Percentiles rank a stretch among this genome's conserved stretches.
These are phyloP conservation scores for Neopestalotiopsis sp. DNA, from an alignment of 2,329 filamentous ascomycete genomes.

Conservation along the genomic window DNA sequence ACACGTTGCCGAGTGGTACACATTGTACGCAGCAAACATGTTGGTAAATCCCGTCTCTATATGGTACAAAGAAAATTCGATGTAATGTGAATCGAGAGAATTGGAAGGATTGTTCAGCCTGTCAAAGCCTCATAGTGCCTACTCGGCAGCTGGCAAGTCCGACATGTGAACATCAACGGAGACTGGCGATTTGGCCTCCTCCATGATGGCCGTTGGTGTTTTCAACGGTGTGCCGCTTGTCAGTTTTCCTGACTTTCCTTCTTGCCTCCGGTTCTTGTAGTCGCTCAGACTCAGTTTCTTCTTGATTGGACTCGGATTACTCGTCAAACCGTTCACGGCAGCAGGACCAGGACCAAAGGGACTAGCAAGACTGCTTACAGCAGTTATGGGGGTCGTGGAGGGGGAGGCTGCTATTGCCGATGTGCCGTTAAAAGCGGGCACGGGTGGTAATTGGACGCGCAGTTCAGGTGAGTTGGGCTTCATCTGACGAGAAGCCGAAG, in stretches of 20 bases:
- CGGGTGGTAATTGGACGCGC: constrained; percentile 62
- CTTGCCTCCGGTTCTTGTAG: constrained; percentile 66
- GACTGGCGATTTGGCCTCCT: constrained; percentile 47
- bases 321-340: constrained; percentile 48
- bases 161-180: constrained; percentile 40
- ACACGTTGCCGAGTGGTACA: constrained; percentile 5
- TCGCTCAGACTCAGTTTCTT: constrained; percentile 73
- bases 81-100: constrained; percentile 8
- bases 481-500: constrained; percentile 8
- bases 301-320: constrained; percentile 65
- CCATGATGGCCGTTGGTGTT: constrained; percentile 40
- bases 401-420: constrained; percentile 37
- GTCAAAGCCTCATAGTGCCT: constrained; percentile 29
- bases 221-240: constrained; percentile 41
- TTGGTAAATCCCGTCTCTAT: constrained; percentile 32
- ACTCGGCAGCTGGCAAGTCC: constrained; percentile 41
- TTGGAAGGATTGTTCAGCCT: constrained; percentile 16
- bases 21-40: constrained; percentile 6
- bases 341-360: constrained; percentile 45
- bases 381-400: constrained; percentile 53
- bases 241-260: constrained; percentile 53
- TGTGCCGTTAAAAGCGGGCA: constrained; percentile 55
- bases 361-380: constrained; percentile 47
- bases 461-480: constrained; percentile 49
- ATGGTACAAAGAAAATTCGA: constrained; percentile 40